These are phyloP conservation scores for Aspergillus sp. DNA, from an alignment of 2,329 filamentous ascomycete genomes.

Conservation along the genomic window DNA sequence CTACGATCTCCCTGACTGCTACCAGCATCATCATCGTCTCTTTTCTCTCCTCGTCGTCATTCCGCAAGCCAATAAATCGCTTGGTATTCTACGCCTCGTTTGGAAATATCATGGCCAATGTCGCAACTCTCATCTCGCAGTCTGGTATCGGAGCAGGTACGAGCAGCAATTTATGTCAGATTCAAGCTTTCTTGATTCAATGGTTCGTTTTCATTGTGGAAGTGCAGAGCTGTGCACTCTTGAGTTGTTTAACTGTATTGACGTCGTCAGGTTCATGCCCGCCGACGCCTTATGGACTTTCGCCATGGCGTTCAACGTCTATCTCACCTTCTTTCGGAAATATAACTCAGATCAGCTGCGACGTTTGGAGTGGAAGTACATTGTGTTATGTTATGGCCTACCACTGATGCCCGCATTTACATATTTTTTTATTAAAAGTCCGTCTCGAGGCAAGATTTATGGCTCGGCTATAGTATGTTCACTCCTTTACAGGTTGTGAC, in stretches of 20 bases:
- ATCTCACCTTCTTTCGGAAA: slow-evolving; percentile 75
- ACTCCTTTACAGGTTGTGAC: not conserved
- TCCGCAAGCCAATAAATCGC: slow-evolving; percentile 84
- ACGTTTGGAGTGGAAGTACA: slow-evolving; percentile 69
- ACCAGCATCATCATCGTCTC: slow-evolving; percentile 71
- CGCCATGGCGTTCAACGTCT: slow-evolving; percentile 82
- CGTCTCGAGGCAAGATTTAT: slow-evolving; percentile 61
- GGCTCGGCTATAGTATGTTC: slow-evolving; percentile 63
- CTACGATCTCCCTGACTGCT: slow-evolving; percentile 68
- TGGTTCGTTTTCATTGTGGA: slow-evolving; percentile 59
- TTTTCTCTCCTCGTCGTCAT: slow-evolving; percentile 66
- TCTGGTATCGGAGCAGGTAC: slow-evolving; percentile 53
- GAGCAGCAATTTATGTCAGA: slow-evolving; percentile 65
- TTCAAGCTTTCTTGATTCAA: slow-evolving; percentile 78
- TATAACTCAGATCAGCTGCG: slow-evolving; percentile 66
- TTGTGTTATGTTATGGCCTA: slow-evolving; percentile 69
- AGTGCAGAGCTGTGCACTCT: not conserved
- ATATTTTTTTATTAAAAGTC: slow-evolving; percentile 64
- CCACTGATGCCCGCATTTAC: slow-evolving; percentile 68
- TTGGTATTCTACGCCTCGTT: slow-evolving; percentile 81
- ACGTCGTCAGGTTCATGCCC: slow-evolving; percentile 65
- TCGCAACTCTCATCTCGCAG: slow-evolving; percentile 71
- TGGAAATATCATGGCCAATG: slow-evolving; percentile 75
- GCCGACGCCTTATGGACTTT: slow-evolving; percentile 76
- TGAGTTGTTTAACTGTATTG: not conserved